Conservation (phyloP, 2,329 filamentous ascomycete species). For the Elsinoe necatrix region DNA sequence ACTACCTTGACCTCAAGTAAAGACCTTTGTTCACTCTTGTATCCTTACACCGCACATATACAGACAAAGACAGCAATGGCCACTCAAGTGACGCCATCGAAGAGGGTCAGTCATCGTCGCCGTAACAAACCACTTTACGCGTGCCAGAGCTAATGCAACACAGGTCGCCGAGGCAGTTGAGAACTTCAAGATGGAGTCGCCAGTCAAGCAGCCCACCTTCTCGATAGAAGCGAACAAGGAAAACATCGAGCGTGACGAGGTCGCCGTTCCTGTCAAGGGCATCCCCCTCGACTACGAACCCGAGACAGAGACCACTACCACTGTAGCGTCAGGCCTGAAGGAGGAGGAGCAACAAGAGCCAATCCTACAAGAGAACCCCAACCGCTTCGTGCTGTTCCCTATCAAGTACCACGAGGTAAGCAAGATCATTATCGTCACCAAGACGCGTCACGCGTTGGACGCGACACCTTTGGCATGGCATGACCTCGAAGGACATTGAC, state of each 20-base stretch:
- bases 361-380: conserved; percentile 86
- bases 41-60: conserved; percentile 12
- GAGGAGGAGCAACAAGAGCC: conserved; percentile 75
- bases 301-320: conserved; percentile 39
- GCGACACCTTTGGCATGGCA: conserved; percentile 51
- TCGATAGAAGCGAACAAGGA: conserved; percentile 64
- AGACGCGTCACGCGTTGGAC: conserved; percentile 40
- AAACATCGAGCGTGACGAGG: conserved; percentile 54
- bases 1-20: conserved; percentile 11
- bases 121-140: conserved; percentile 30
- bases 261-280: conserved; percentile 49
- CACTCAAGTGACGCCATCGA: conserved; percentile 69
- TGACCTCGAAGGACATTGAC: conserved; percentile 31
- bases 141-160: conserved; percentile 32
- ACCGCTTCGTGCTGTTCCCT: conserved; percentile 95
- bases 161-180: conserved; percentile 83
- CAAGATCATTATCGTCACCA: conserved; percentile 22
- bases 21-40: conserved; percentile 11
- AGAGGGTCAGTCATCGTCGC: conserved; percentile 51
- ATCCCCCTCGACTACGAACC: conserved; percentile 37
- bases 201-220: conserved; percentile 83
- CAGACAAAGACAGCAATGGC: conserved; percentile 42
- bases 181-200: conserved; percentile 85
- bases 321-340: conserved; percentile 46
- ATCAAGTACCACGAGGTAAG: conserved; percentile 99